Evolutionary conservation across 768 basidiomycete genomes (phyloP), one percentile per base, ranked within the genome.

Genomic region (Fomitopsis pulvina): DNA sequence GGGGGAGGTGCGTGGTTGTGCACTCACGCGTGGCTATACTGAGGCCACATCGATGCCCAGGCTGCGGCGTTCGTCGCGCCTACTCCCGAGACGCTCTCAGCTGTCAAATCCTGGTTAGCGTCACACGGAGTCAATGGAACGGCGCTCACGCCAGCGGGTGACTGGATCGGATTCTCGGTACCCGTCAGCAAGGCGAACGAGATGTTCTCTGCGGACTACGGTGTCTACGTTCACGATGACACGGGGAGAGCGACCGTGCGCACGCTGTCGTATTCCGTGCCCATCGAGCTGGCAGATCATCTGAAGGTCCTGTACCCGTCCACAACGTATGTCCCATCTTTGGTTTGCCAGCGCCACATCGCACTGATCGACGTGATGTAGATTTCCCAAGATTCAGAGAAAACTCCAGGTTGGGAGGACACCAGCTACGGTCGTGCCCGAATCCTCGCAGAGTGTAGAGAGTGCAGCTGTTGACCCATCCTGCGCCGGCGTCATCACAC

Each of bases 261-360:
- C 38, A 71, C 71, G 2, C 62, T 71, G n/a, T 51, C 55, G 12
- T 71, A 69, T 57, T 69, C 70, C 10, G 55, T 73, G 29, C 71
- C 71, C 3, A 40, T 56, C 12, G 57, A 58, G 12, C 59, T 73
- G 6, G 49, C 58, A 34, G 52, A 51, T 2, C 61, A 66, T 43
- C 55, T 73, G 47, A 54, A 64, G 24, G 40, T 64, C 8, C 56
- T 72, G 16, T 64, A 66, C 47, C 67, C 67, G 4, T 66, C 61
- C 1, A 57, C 55, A 18, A 51, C 60, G 57, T 65, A 54, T 21
- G 60, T 56, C n/a, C 48, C 4, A 16, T 37, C 29, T 9, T 21
- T 11, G 25, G 18, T 28, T 45, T 24, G 4, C 29, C 9, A 10
- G 25, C 16, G 29, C 11, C 21, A 32, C 3, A 5, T 4, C 25